A percentile compares a stretch with the other conserved stretches of the same genome.
phyloP scores from a whole-genome alignment of 2,329 filamentous ascomycete genomes.

The Fusarium hainanense region DNA sequence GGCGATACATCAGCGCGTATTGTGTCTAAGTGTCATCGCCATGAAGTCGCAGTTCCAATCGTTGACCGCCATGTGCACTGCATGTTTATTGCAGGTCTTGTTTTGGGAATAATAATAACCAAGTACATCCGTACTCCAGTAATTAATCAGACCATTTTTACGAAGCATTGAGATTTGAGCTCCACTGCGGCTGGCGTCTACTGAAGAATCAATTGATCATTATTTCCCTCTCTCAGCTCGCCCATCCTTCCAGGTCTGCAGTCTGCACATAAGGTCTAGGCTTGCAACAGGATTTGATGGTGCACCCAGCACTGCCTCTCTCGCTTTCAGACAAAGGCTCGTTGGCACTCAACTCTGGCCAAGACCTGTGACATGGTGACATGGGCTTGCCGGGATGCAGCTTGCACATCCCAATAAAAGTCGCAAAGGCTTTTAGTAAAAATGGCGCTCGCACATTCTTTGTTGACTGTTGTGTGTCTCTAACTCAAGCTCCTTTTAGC shows the following conservation, averaged over 20 bases:
- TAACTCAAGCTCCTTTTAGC: background rate
- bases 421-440: conserved; percentile 16
- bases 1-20: conserved; percentile 9
- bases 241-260: background rate
- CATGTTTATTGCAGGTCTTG: background rate
- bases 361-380: conserved; percentile 13
- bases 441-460: conserved; percentile 23
- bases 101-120: background rate
- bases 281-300: background rate
- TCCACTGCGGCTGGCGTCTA: conserved; percentile 25
- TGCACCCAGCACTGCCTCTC: background rate
- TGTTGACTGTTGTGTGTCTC: conserved; percentile 31
- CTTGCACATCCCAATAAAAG: conserved; percentile 38
- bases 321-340: background rate
- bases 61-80: conserved; percentile 4
- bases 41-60: conserved; percentile 11
- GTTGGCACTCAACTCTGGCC: conserved; percentile 1
- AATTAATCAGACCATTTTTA: background rate
- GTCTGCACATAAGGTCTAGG: background rate
- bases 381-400: conserved; percentile 17
- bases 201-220: background rate
- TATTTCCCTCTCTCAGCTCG: background rate
- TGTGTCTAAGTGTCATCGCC: background rate
- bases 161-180: conserved; percentile 21
- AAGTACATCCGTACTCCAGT: background rate